Percentiles rank a stretch among this genome's conserved stretches.
phyloP scores from a whole-genome alignment of 495 filamentous ascomycete species.

The Chaetomium cochliodes region DNA sequence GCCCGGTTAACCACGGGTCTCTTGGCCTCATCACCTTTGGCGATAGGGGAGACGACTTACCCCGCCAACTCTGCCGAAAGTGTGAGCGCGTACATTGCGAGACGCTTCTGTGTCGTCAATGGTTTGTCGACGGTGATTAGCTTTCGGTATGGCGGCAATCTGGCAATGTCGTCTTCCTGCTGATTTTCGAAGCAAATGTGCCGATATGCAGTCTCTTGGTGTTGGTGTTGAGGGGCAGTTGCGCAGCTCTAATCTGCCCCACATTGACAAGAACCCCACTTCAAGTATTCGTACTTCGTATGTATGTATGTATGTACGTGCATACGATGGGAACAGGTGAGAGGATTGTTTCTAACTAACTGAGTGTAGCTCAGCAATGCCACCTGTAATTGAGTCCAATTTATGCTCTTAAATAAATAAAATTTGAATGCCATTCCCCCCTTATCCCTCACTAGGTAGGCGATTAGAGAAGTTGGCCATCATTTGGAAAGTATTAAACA shows the following conservation, averaged over 20 bases:
- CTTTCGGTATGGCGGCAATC: not conserved
- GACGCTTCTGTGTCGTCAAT: not conserved
- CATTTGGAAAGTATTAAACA: too few relatives aligned
- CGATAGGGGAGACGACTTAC: conserved; percentile 31
- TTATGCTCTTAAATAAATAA: too few relatives aligned
- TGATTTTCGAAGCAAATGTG: not conserved
- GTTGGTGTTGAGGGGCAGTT: conserved; percentile 14
- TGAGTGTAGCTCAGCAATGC: too few relatives aligned
- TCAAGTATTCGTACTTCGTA: too few relatives aligned
- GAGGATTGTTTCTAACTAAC: too few relatives aligned
- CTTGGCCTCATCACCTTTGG: not conserved
- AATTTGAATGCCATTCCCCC: too few relatives aligned
- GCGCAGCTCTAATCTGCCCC: too few relatives aligned
- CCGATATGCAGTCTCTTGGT: not conserved
- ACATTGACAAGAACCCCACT: not conserved
- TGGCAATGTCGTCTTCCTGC: not conserved
- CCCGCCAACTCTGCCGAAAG: conserved; percentile 79
- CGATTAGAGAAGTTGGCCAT: too few relatives aligned
- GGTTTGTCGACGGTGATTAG: not conserved
- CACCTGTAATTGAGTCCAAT: too few relatives aligned
- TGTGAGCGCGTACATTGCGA: conserved; percentile 70
- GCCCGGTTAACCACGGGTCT: not conserved
- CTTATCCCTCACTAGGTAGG: too few relatives aligned
- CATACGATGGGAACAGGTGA: too few relatives aligned
- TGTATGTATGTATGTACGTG: too few relatives aligned